These are phyloP conservation scores for Cyberlindnera euphorbiae DNA, from an alignment of 805 yeast genomes.

Conservation along the genomic window DNA sequence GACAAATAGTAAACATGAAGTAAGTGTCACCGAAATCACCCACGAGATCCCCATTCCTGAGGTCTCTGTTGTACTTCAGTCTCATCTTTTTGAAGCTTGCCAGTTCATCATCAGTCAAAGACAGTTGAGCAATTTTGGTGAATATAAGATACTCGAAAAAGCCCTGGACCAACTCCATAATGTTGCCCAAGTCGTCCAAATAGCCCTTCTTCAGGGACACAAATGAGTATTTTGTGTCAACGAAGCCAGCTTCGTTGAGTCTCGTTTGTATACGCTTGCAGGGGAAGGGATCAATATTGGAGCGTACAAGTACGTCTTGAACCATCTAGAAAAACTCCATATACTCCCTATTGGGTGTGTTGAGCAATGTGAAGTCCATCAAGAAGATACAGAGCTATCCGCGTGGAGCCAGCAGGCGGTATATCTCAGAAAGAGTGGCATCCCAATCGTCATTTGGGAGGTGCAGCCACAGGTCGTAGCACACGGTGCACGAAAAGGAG, in stretches of 20 bases:
- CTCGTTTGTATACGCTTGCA: slow-evolving; percentile 17
- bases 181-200: slow-evolving; percentile 18
- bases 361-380: slow-evolving; percentile 20
- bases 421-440: slow-evolving; percentile 15
- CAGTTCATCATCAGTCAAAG: slow-evolving; percentile 14
- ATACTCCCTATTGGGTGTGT: slow-evolving; percentile 16
- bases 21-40: slow-evolving; percentile 23
- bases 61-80: slow-evolving; percentile 18
- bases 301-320: slow-evolving; percentile 10
- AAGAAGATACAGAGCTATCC: slow-evolving; percentile 19
- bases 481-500: slow-evolving; percentile 18
- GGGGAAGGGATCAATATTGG: slow-evolving; percentile 25
- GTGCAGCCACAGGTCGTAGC: slow-evolving; percentile 19
- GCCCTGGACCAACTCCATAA: slow-evolving; percentile 20
- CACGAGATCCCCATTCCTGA: slow-evolving; percentile 15
- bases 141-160: slow-evolving; percentile 21
- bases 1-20: slow-evolving; percentile 21
- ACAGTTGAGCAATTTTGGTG: slow-evolving; percentile 14
- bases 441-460: slow-evolving; percentile 23
- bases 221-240: slow-evolving; percentile 17
- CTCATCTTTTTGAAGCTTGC: slow-evolving; percentile 16
- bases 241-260: slow-evolving; percentile 22
- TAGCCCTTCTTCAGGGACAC: slow-evolving; percentile 20
- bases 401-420: slow-evolving; percentile 16
- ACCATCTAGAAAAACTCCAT: slow-evolving; percentile 12